Evolutionary conservation across 2,329 filamentous ascomycete genomes (phyloP), one percentile per base, ranked within the genome.

Genomic region (Ceratocystis papillata): DNA sequence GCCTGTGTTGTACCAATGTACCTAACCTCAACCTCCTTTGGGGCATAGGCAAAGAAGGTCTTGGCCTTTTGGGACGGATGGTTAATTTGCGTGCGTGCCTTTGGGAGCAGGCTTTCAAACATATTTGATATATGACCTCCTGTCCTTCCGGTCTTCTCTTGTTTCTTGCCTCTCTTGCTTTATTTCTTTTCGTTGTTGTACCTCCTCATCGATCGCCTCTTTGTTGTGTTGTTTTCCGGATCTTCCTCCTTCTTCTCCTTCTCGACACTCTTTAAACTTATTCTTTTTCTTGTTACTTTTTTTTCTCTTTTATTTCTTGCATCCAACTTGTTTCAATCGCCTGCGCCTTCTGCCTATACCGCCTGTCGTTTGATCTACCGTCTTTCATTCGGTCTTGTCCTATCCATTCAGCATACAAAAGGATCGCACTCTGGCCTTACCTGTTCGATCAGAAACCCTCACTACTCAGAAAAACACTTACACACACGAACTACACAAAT

Each of bases 91-190:
- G 37, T 41, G 10, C 37, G 37, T 41, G 10, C 37, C 37, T 41
- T 12, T 15, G 37, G 10, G 10, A 15, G 1, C 37, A 15, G 37
- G 37, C 33, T 48, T 50, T 30, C n/a, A 22, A 25, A 50, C 48
- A 63, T 50, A 63, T 48, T 63, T 63, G 61, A 48, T 63, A 20
- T 33, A 63, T 62, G 30, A 48, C 33, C 60, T 25, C 50, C 48
- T 46, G n/a, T 8, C 17, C 48, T 8, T 30, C 55, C 12, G 17
- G 2, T 65, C 25, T 25, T 15, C 48, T 68, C 57, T 48, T 65
- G 67, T 62, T 61, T 62, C 55, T 61, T 62, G 60, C 50, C 8
- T 65, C 37, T 68, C 64, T 45, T 65, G 67, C 62, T 61, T 65
- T 50, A 64, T 66, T 65, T 50, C 65, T 66, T 65, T 60, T 57